These are phyloP conservation scores for Dillenia turbinata DNA, from an alignment of 164 flowering plant genomes.

Conservation along the genomic window DNA sequence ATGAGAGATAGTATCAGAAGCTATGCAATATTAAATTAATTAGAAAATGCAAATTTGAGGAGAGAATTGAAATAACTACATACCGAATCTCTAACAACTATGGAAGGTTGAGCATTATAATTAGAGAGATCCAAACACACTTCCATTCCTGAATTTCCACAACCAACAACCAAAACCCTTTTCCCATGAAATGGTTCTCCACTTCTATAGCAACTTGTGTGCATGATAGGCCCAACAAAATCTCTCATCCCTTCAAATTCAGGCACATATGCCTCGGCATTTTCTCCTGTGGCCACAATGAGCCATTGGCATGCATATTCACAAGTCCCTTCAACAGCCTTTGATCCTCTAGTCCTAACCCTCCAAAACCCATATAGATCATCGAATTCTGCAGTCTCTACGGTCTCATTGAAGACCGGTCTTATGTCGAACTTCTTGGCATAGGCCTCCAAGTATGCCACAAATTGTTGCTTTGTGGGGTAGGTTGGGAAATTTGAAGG, in stretches of 20 bases:
- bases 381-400: constrained; percentile 57
- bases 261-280: constrained; percentile 80
- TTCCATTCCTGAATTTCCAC: constrained; percentile 99
- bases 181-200: constrained; percentile 50
- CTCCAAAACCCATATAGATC: constrained; percentile 42
- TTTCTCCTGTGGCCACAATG: constrained; percentile 89
- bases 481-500: constrained; percentile 56
- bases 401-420: constrained; percentile 45
- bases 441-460: constrained; percentile 50
- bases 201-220: constrained; percentile 62
- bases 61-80: constrained; percentile 10
- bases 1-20: neutral
- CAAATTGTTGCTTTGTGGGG: constrained; percentile 71
- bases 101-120: constrained; percentile 62
- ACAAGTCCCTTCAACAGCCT: constrained; percentile 15
- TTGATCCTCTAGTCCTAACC: constrained; percentile 30
- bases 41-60: neutral
- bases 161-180: constrained; percentile 80
- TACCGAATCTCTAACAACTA: constrained; percentile 81
- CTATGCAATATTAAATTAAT: neutral
- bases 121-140: constrained; percentile 87
- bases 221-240: constrained; percentile 57
- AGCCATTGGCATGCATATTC: constrained; percentile 75
- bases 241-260: constrained; percentile 51
- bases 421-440: constrained; percentile 31